phyloP scores from a whole-genome alignment of 345 rosid species.

The Salix koriyanagi region DNA sequence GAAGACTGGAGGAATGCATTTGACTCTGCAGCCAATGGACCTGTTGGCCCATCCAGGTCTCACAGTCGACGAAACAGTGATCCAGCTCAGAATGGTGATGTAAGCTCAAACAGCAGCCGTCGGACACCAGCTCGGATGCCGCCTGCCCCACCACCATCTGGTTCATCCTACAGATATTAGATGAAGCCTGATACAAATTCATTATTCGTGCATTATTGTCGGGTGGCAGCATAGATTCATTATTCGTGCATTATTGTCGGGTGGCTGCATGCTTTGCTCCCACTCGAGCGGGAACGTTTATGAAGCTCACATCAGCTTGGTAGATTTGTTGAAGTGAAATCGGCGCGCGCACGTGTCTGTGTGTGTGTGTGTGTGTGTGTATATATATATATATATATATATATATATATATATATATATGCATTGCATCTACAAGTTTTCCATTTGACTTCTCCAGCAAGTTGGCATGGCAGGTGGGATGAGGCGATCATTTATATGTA shows the following conservation, averaged over 20 bases:
- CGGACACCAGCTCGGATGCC: slow-evolving; percentile 78
- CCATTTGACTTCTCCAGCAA: neutral
- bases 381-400: too few species aligned
- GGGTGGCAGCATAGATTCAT: neutral
- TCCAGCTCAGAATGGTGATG: slow-evolving; percentile 68
- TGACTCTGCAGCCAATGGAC: slow-evolving; percentile 78
- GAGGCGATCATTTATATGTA: neutral
- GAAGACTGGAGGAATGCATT: slow-evolving; percentile 99
- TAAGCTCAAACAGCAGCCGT: slow-evolving; percentile 51
- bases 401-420: slow-evolving; percentile 13
- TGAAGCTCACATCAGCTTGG: slow-evolving; percentile 4
- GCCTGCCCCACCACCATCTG: slow-evolving; percentile 77
- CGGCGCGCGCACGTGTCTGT: neutral
- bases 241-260: slow-evolving; percentile 14
- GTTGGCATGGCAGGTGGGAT: neutral
- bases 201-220: slow-evolving; percentile 19
- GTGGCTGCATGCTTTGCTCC: neutral
- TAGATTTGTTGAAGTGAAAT: slow-evolving; percentile 13
- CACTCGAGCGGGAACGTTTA: neutral
- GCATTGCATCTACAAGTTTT: slow-evolving; percentile 10
- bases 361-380: too few species aligned
- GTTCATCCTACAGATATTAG: slow-evolving; percentile 27
- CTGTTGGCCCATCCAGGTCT: slow-evolving; percentile 40
- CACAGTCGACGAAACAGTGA: slow-evolving; percentile 53
- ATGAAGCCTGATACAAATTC: neutral